Evolutionary conservation across 2,329 filamentous ascomycete genomes (phyloP), one percentile per base, ranked within the genome.

Genomic region (Didymella segeticola): DNA sequence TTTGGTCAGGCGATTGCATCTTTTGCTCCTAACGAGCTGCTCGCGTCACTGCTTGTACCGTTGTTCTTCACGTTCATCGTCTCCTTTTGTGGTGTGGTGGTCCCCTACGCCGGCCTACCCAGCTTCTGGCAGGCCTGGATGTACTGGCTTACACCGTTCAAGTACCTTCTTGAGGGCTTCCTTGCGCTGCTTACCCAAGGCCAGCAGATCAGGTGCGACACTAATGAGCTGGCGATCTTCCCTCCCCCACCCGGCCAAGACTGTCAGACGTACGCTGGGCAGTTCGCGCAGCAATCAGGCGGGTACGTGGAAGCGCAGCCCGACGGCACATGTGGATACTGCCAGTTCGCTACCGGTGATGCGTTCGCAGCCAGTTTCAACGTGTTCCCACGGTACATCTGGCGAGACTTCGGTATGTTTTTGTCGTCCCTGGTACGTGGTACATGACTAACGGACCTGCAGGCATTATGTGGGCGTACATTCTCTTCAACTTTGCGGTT

Each of bases 61-160:
- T 69, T 89, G 4, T 88, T 89, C 73, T 89, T 90, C 75, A 81
- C 87, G 22, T 89, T 85, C 33, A 70, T 91, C 2, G 80, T 90
- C 8, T 83, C 82, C 1, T 92, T 93, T 77, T 91, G 88, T 62
- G 89, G 89, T 57, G 87, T 92, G 1, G 78, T 91, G 5, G 89
- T 91, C 0, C 88, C 89, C 0, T 90, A 87, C 58, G 64, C 64
- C 0, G 80, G 81, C 22, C 80, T 92, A 19, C 82, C 85, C 8
- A 62, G 72, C 0, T 91, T 91, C 72, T 92, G 89, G 89, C 76
- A 79, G 12, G 58, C 53, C 7, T 75, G 73, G 73, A 75, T 75
- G 71, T 75, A 74, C 57, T 71, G 67, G 83, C 77, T 89, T 19
- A 86, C 86, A 0, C 88, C 88, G 0, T 89, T 89, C 71, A 82